phyloP scores from a whole-genome alignment of 2,329 filamentous ascomycete species.

The Didymella sp. region DNA sequence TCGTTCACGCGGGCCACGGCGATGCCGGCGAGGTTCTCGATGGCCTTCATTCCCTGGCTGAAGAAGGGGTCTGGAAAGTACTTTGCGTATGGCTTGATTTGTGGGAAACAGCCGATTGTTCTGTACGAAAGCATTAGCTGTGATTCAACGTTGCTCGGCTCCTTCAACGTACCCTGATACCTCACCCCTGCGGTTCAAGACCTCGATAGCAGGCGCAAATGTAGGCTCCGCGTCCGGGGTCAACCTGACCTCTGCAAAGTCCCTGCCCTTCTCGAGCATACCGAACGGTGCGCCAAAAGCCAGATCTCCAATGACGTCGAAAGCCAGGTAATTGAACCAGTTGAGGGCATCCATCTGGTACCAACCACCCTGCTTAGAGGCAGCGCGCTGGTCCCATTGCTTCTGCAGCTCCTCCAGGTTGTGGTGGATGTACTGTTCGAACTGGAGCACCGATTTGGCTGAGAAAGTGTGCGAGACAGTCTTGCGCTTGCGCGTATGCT shows the following conservation, averaged over 20 bases:
- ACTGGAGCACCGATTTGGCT: constrained; percentile 79
- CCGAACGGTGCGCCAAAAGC: constrained; percentile 81
- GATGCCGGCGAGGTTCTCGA: constrained; percentile 84
- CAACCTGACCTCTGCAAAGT: constrained; percentile 75
- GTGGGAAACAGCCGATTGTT: constrained; percentile 76
- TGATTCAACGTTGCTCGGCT: too few species aligned
- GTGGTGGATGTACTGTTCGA: constrained; percentile 85
- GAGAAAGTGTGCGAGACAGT: constrained; percentile 87
- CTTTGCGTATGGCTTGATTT: constrained; percentile 78
- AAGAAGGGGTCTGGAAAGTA: constrained; percentile 87
- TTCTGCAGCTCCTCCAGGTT: constrained; percentile 77
- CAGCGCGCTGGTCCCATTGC: constrained; percentile 72
- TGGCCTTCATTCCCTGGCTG: constrained; percentile 72
- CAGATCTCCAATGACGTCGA: constrained; percentile 62
- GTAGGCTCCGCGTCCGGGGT: constrained; percentile 67
- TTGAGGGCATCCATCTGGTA: constrained; percentile 75
- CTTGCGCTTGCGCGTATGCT: constrained; percentile 90
- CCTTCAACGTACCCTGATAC: constrained; percentile 67
- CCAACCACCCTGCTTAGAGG: constrained; percentile 60
- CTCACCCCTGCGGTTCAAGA: constrained; percentile 86
- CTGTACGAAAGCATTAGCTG: constrained; percentile 35
- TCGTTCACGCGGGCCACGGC: constrained; percentile 81
- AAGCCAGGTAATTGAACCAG: constrained; percentile 77
- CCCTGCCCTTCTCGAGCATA: constrained; percentile 79
- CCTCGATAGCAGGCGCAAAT: constrained; percentile 82